phyloP scores from a whole-genome alignment of 352 stramenopile species.

The Phytophthora pisi region DNA sequence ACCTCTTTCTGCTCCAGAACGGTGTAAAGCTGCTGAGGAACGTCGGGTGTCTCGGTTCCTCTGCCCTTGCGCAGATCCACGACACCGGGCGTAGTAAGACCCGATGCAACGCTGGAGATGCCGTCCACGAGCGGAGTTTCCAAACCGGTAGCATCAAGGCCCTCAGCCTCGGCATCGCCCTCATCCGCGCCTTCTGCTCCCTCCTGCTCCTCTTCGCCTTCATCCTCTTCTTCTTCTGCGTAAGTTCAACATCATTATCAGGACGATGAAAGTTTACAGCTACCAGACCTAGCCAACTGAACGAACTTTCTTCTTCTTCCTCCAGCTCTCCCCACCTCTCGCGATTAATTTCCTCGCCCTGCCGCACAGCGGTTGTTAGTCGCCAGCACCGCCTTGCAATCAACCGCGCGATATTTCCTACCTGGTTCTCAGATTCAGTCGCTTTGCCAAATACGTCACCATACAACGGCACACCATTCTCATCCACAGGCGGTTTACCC shows the following conservation, averaged over 20 bases:
- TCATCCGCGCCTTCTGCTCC: slow-evolving; percentile 42
- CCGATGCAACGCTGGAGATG: slow-evolving; percentile 71
- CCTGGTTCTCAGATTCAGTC: slow-evolving; percentile 33
- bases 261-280: not conserved
- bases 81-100: slow-evolving; percentile 69
- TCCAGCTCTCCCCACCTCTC: slow-evolving; percentile 78
- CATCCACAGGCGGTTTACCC: slow-evolving; percentile 98
- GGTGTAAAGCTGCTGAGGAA: slow-evolving; percentile 76
- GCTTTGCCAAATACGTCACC: slow-evolving; percentile 95
- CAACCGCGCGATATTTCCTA: slow-evolving; percentile 10
- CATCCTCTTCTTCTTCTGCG: slow-evolving; percentile 47
- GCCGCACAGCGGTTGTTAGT: slow-evolving; percentile 10
- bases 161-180: slow-evolving; percentile 29
- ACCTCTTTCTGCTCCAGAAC: slow-evolving; percentile 82
- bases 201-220: slow-evolving; percentile 59
- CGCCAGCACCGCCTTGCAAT: not conserved
- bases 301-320: slow-evolving; percentile 54
- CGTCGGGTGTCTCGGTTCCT: slow-evolving; percentile 64
- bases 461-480: slow-evolving; percentile 95
- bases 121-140: slow-evolving; percentile 66
- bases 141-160: slow-evolving; percentile 60
- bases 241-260: slow-evolving; percentile 3
- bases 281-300: slow-evolving; percentile 3
- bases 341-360: slow-evolving; percentile 59
- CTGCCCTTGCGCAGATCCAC: slow-evolving; percentile 84